Evolutionary conservation across 2,329 filamentous ascomycete genomes (phyloP).

Genomic region (Alternaria incomplexa): DNA sequence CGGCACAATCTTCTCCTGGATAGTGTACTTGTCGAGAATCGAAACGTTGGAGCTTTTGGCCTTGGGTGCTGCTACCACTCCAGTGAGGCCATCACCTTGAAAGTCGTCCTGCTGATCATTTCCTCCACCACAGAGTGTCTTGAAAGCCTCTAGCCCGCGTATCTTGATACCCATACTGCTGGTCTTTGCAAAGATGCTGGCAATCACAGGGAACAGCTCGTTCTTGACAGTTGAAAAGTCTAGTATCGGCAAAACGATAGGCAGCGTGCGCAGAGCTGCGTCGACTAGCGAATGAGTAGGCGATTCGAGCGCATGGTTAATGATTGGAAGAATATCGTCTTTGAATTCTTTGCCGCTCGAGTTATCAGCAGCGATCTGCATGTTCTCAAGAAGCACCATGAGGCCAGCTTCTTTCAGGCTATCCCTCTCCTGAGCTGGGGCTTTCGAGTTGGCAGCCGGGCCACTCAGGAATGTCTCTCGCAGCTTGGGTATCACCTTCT

Average conservation of each 20-base stretch:
- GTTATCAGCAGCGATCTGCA: conserved; percentile 76
- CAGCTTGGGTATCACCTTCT: conserved; percentile 83
- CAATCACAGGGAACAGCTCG: conserved; percentile 91
- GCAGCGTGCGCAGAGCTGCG: conserved; percentile 78
- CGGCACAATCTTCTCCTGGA: conserved; percentile 96
- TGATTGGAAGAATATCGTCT: conserved; percentile 88
- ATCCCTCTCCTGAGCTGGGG: conserved; percentile 72
- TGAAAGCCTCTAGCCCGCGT: conserved; percentile 86
- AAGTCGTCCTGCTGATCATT: conserved; percentile 45
- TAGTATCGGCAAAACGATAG: conserved; percentile 81
- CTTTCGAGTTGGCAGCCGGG: conserved; percentile 45
- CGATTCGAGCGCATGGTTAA: conserved; percentile 83
- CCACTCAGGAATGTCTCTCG: conserved; percentile 79
- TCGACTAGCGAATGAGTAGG: conserved; percentile 89
- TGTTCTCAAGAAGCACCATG: conserved; percentile 88
- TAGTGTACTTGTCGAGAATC: conserved; percentile 94
- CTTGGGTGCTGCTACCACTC: conserved; percentile 62
- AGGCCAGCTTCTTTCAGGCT: conserved; percentile 84
- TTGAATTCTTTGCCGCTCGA: conserved; percentile 93
- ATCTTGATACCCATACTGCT: conserved; percentile 95
- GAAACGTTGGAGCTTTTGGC: conserved; percentile 71
- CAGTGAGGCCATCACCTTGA: conserved; percentile 75
- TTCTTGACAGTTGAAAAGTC: conserved; percentile 98
- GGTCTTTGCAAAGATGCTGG: conserved; percentile 88
- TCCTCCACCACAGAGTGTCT: conserved; percentile 81